Conservation (phyloP, 805 yeast species). For the Peterozyma xylosa region DNA sequence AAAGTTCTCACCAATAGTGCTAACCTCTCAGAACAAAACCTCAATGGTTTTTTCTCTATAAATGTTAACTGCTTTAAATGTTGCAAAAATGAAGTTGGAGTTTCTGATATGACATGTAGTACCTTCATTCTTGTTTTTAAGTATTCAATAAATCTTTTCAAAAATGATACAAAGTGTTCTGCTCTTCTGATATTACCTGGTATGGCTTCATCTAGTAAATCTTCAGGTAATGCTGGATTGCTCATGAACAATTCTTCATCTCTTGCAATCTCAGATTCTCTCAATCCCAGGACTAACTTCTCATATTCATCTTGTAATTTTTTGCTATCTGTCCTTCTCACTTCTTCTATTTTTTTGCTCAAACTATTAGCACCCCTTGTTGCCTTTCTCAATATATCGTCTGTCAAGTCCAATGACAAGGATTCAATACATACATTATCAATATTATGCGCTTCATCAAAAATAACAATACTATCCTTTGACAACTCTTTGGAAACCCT, state of each 20-base stretch:
- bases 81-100: constrained; percentile 87
- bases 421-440: constrained; percentile 99
- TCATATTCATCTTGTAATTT: constrained; percentile 88
- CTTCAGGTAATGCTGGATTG: constrained; percentile 82
- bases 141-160: constrained; percentile 89
- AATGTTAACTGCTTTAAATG: constrained; percentile 90
- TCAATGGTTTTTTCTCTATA: constrained; percentile 84
- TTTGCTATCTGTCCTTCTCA: constrained; percentile 74
- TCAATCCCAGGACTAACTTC: constrained; percentile 79
- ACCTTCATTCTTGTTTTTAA: constrained; percentile 97
- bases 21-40: constrained; percentile 88
- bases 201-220: constrained; percentile 82
- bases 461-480: constrained; percentile 87
- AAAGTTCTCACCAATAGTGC: constrained; percentile 84
- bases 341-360: constrained; percentile 76
- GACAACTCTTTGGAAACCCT: constrained; percentile 89
- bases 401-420: constrained; percentile 83
- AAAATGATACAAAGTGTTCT: constrained; percentile 90
- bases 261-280: constrained; percentile 66
- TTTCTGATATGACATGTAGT: constrained; percentile 94
- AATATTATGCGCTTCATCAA: constrained; percentile 98
- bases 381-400: constrained; percentile 80
- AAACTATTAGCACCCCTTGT: constrained; percentile 78
- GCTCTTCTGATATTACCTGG: constrained; percentile 98
- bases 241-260: constrained; percentile 70